phyloP scores from a whole-genome alignment of 1,284 basidiomycete genomes.

The Ustilago crameri region DNA sequence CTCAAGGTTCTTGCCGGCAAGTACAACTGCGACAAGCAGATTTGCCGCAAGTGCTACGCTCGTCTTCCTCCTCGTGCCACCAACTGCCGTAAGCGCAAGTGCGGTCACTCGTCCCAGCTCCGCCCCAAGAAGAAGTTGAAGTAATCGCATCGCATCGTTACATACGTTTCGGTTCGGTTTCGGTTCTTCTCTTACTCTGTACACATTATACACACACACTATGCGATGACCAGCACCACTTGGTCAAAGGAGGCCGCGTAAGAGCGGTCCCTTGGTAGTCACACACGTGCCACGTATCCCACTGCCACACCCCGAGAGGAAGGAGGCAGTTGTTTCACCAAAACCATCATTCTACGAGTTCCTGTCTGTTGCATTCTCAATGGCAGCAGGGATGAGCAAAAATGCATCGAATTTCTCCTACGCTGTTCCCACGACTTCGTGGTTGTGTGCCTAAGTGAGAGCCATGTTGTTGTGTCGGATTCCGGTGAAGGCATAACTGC shows the following conservation, averaged over 20 bases:
- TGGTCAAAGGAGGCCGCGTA: not conserved
- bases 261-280: not conserved
- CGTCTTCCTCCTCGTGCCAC: constrained; percentile 98
- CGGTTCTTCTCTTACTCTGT: constrained; percentile 2
- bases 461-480: not conserved
- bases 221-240: not conserved
- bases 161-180: constrained; percentile 4
- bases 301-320: not conserved
- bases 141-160: constrained; percentile 73
- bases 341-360: constrained; percentile 3
- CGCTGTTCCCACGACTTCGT: too few species aligned
- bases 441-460: too few species aligned
- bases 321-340: constrained; percentile 15
- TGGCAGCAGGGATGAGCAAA: constrained; percentile 4
- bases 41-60: constrained; percentile 99
- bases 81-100: constrained; percentile 86
- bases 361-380: not conserved
- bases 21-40: constrained; percentile 71
- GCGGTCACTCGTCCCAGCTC: constrained; percentile 68
- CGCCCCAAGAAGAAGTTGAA: constrained; percentile 93
- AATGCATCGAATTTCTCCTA: constrained; percentile 9
- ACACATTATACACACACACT: constrained; percentile 8
- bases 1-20: constrained; percentile 88
- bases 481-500: not conserved
- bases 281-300: not conserved